phyloP scores from a whole-genome alignment of 352 stramenopile genomes.

The Pythium chondricola region DNA sequence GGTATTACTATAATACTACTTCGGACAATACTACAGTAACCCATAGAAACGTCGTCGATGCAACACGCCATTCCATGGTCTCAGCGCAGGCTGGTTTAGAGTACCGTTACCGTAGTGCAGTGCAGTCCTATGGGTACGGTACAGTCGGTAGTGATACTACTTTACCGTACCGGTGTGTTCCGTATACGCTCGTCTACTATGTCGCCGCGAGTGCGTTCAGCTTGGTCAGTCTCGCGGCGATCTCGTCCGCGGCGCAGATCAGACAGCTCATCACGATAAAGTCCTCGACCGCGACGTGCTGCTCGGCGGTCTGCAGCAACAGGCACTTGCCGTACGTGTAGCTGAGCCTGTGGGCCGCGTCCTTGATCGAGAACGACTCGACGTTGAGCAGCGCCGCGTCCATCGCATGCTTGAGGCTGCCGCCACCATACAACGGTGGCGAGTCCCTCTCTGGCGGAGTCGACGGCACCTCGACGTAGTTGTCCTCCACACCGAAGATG shows the following conservation, averaged over 20 bases:
- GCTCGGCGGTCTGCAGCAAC: slow-evolving; percentile 24
- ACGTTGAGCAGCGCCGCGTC: slow-evolving; percentile 38
- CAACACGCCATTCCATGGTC: too few relatives aligned
- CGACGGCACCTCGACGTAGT: neutral
- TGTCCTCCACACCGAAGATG: neutral
- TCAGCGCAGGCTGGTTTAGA: too few relatives aligned
- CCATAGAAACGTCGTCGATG: too few relatives aligned
- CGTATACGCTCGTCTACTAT: too few relatives aligned
- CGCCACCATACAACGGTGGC: neutral
- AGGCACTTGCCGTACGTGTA: slow-evolving; percentile 45
- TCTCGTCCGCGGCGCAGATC: slow-evolving; percentile 44
- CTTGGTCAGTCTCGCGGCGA: slow-evolving; percentile 37
- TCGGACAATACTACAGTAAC: too few relatives aligned
- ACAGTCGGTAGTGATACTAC: too few relatives aligned
- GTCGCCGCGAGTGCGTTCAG: slow-evolving; percentile 48
- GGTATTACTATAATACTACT: too few relatives aligned
- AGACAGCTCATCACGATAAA: slow-evolving; percentile 69
- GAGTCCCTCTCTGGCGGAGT: neutral
- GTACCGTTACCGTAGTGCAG: too few relatives aligned
- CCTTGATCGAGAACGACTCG: slow-evolving; percentile 51
- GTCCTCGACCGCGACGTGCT: slow-evolving; percentile 44
- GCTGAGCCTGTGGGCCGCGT: slow-evolving; percentile 35
- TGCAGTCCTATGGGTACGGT: too few relatives aligned
- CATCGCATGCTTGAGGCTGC: slow-evolving; percentile 7
- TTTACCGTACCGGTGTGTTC: too few relatives aligned